A percentile compares a stretch with the other conserved stretches of the same genome.
phyloP scores from a whole-genome alignment of 1,284 basidiomycete genomes.

The Fomes fomentarius region DNA sequence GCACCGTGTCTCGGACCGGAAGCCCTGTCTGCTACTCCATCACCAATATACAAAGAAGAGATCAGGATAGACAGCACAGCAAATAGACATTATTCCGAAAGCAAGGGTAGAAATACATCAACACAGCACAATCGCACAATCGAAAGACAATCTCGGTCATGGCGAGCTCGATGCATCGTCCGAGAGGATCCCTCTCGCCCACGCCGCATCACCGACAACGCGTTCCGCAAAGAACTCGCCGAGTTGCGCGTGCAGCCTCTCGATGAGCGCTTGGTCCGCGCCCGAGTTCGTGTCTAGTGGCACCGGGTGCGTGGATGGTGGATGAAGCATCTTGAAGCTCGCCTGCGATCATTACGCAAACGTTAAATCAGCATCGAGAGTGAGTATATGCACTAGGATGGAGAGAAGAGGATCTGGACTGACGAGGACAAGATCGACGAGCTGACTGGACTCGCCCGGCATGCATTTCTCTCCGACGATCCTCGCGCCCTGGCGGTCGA shows the following conservation, averaged over 20 bases:
- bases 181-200: slow-evolving; percentile 62
- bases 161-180: slow-evolving; percentile 19
- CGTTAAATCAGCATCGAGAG: background rate
- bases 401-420: slow-evolving; percentile 15
- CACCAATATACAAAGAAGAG: too few species aligned
- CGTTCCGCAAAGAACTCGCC: slow-evolving; percentile 65
- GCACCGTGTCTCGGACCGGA: background rate
- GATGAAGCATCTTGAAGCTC: slow-evolving; percentile 60
- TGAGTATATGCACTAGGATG: background rate
- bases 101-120: slow-evolving; percentile 19
- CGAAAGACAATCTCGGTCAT: background rate
- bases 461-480: slow-evolving; percentile 69
- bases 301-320: slow-evolving; percentile 57
- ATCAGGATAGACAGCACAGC: slow-evolving; percentile 1
- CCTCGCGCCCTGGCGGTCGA: slow-evolving; percentile 76
- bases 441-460: slow-evolving; percentile 42
- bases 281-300: slow-evolving; percentile 52
- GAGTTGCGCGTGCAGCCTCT: slow-evolving; percentile 53
- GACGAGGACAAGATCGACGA: slow-evolving; percentile 64
- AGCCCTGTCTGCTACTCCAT: background rate
- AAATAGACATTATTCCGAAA: slow-evolving; percentile 15
- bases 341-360: too few species aligned
- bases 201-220: slow-evolving; percentile 57
- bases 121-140: background rate
- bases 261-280: slow-evolving; percentile 49